phyloP scores from a whole-genome alignment of 148 eudicot species.

The Rhododendron mucronatum region DNA sequence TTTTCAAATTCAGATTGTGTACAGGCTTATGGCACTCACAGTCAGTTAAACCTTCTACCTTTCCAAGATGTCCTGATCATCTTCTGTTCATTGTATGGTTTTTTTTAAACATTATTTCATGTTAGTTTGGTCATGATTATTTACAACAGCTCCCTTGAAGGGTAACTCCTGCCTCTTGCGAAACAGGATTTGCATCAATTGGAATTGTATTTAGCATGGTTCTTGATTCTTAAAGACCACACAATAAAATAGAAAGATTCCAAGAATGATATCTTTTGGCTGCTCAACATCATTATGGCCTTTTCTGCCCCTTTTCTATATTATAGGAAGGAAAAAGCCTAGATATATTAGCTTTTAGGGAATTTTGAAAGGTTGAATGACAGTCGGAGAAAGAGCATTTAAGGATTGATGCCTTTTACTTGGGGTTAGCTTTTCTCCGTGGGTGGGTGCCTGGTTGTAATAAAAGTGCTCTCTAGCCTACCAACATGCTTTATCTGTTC shows the following conservation, averaged over 20 bases:
- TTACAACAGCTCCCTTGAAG: background rate
- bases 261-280: constrained; percentile 6
- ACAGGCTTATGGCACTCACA: background rate
- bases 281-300: background rate
- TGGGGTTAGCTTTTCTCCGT: background rate
- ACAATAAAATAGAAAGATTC: background rate
- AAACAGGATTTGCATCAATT: background rate
- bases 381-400: background rate
- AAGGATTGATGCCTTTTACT: background rate
- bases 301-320: background rate
- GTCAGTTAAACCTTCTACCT: background rate
- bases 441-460: background rate
- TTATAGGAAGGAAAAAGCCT: background rate
- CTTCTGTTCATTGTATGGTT: background rate
- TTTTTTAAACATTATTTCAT: background rate
- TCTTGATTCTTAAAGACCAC: background rate
- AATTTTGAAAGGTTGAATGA: background rate
- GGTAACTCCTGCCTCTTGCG: background rate
- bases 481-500: background rate
- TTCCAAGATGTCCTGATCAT: background rate
- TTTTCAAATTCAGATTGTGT: background rate
- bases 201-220: background rate
- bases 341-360: background rate
- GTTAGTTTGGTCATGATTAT: background rate
- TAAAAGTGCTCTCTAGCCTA: background rate